Percentiles rank a stretch among this genome's conserved stretches.
Evolutionary conservation across 768 basidiomycete genomes (phyloP).

Genomic region (Suillus lakei): DNA sequence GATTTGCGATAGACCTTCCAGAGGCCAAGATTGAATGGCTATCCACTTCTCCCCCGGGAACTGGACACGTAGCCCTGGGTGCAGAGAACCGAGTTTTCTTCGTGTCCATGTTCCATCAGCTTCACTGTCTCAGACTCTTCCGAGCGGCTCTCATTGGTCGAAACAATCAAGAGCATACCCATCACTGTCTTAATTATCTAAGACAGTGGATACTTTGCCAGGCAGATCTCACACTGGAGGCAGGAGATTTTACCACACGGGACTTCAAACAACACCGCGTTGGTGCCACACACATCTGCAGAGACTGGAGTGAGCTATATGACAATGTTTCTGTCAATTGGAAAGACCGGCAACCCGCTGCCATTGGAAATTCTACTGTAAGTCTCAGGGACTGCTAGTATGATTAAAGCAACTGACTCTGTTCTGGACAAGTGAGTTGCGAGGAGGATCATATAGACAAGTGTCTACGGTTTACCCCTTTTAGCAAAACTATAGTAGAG

Average conservation of each 20-base stretch:
- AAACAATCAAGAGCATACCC: neutral
- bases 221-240: conserved; percentile 26
- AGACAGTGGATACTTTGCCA: conserved; percentile 40
- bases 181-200: conserved; percentile 45
- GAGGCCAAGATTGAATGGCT: neutral
- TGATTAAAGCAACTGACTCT: neutral
- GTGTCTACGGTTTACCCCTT: no score
- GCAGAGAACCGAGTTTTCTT: neutral
- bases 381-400: neutral
- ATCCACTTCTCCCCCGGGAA: neutral
- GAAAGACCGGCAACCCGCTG: neutral
- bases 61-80: neutral
- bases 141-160: neutral
- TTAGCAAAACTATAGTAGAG: neutral
- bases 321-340: neutral
- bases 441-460: no score
- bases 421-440: neutral
- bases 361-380: neutral
- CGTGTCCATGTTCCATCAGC: neutral
- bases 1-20: neutral
- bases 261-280: conserved; percentile 27
- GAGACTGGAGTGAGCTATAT: conserved; percentile 29
- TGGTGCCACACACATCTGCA: conserved; percentile 22
- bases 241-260: conserved; percentile 35
- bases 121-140: neutral